These are phyloP conservation scores for Gynostemma pentaphyllum DNA, from an alignment of 306 rosid genomes.

Conservation along the genomic window DNA sequence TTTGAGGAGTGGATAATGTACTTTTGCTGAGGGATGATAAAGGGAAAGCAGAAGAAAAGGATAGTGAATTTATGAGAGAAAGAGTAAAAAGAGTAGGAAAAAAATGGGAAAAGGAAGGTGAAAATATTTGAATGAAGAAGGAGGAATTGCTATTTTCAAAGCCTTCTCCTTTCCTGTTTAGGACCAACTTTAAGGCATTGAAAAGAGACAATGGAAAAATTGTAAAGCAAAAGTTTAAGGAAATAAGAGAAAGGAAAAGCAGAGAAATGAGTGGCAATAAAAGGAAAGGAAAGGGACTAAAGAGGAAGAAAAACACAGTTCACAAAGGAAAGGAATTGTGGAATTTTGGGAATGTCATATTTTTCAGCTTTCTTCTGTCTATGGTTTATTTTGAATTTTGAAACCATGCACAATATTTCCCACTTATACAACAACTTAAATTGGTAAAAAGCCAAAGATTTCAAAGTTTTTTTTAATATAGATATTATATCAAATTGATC, in stretches of 20 bases:
- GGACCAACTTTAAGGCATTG: constrained; percentile 8
- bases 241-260: not conserved
- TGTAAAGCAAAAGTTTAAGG: not conserved
- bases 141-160: not conserved
- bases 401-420: no score
- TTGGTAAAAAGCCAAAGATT: no score
- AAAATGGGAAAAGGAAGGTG: not conserved
- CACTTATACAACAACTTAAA: no score
- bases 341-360: not conserved
- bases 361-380: no score
- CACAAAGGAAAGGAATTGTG: not conserved
- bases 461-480: no score
- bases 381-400: no score
- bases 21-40: not conserved
- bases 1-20: constrained; percentile 7
- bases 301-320: not conserved
- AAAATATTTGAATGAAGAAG: not conserved
- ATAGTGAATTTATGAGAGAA: constrained; percentile 2
- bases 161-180: constrained; percentile 10
- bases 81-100: not conserved
- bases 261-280: constrained; percentile 23
- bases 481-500: no score
- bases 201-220: not conserved
- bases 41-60: not conserved
- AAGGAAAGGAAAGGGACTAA: constrained; percentile 22